Evolutionary conservation across 1,139 yeast genomes (phyloP), one percentile per base, ranked within the genome.

Genomic region (Suhomyces wounanorum): DNA sequence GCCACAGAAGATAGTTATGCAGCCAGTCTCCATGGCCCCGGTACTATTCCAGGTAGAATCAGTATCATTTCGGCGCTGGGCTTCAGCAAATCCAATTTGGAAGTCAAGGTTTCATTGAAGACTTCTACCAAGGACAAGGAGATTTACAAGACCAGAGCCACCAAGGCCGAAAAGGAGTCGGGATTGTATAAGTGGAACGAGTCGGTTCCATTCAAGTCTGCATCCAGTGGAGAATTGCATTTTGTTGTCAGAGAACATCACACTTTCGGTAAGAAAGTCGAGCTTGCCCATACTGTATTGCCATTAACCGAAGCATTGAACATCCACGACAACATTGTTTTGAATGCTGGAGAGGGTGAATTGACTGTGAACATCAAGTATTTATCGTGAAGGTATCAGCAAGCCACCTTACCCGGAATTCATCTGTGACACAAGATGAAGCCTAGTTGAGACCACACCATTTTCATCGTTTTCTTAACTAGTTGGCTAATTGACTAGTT

Each of bases 231-330:
- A 3, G 75, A 73, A 50, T 62, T 92, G 45, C 70, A 81, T 5
- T 80, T 92, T 61, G 73, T 75, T 39, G 80, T 89, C 14, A 76
- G 82, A 47, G 85, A 86, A 46, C 87, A 83, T 63, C 96, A 88
- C 66, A 79, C 83, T 3, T 79, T 92, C 59, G 94, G 96, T 41
- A 84, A 87, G 62, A 85, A 82, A 56, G 75, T 76, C 42, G 87
- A 82, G 48, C 55, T 90, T 45, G 96, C 89, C 14, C 77, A 76
- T 48, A 84, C 82, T 6, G 65, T 68, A 21, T 57, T 83, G 40
- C 60, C 61, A 13, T 68, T 83, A 55, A 52, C 62, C n/a, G 79
- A 78, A 17, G 73, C 60, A 36, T 52, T 66, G 45, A 69, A 70
- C 59, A 73, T 73, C 30, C 60, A 63, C 39, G 73, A 71, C 18